Percentiles rank a stretch among this genome's conserved stretches.
These are phyloP conservation scores for Chloromonas sp. DNA, from an alignment of 163 green algal species.

Conservation along the genomic window DNA sequence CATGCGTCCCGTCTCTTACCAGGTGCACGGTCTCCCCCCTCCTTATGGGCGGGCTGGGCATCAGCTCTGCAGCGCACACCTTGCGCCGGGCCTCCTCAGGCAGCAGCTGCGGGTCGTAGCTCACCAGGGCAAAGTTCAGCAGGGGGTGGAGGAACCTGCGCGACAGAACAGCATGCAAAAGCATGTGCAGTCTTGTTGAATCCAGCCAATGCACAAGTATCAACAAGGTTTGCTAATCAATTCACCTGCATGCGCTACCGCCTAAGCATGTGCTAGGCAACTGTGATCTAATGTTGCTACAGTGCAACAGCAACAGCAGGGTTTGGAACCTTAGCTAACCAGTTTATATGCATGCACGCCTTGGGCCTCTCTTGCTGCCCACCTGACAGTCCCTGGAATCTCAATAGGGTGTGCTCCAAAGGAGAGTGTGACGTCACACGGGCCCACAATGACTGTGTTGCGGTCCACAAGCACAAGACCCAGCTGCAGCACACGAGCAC, in stretches of 20 bases:
- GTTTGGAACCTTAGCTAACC: no score
- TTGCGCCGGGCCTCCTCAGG: slow-evolving; percentile 45
- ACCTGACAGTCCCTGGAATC: slow-evolving; percentile 51
- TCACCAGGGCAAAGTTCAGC: slow-evolving; percentile 85
- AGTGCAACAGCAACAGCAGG: no score
- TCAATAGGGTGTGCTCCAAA: slow-evolving; percentile 83
- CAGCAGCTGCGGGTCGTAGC: slow-evolving; percentile 65
- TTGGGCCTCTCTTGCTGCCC: not conserved
- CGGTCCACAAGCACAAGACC: slow-evolving; percentile 77
- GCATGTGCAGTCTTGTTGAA: no score
- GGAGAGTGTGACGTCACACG: slow-evolving; percentile 73
- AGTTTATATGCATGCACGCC: no score
- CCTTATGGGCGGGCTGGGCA: not conserved
- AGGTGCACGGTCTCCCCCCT: slow-evolving; percentile 14
- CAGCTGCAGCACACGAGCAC: slow-evolving; percentile 14
- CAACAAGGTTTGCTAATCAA: no score
- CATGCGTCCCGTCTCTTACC: not conserved
- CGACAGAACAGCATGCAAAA: not conserved
- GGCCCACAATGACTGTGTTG: slow-evolving; percentile 77
- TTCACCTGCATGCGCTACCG: no score
- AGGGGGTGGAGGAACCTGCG: slow-evolving; percentile 81
- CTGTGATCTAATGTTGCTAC: no score
- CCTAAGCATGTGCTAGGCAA: no score
- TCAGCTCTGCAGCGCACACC: slow-evolving; percentile 21
- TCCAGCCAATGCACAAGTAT: no score